phyloP scores from a whole-genome alignment of 2,329 filamentous ascomycete species.

The Furcasterigmium sp. region DNA sequence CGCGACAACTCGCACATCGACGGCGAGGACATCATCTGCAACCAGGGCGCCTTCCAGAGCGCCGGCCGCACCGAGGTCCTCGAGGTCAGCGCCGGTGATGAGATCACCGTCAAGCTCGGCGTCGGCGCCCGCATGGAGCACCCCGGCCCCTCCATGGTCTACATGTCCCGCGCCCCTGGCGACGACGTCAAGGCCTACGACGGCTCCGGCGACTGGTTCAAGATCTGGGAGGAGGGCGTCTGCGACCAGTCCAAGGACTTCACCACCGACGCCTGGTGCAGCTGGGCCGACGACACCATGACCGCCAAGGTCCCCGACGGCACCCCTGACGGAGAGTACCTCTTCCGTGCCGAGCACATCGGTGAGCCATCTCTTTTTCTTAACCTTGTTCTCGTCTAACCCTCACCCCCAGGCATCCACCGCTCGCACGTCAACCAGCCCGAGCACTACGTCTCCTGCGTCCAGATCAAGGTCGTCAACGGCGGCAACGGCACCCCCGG shows the following conservation, averaged over 20 bases:
- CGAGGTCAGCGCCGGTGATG: constrained; percentile 15
- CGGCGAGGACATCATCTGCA: constrained; percentile 18
- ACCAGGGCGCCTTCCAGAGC: constrained; percentile 18
- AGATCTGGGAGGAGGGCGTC: constrained; percentile 15
- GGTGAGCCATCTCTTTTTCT: constrained; percentile 12
- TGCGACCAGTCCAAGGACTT: constrained; percentile 20
- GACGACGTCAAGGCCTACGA: constrained; percentile 13
- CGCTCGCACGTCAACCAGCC: constrained; percentile 16
- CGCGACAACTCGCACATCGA: constrained; percentile 15
- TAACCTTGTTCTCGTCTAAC: no score
- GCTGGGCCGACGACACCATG: constrained; percentile 32
- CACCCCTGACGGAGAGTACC: constrained; percentile 36
- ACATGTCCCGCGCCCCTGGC: constrained; percentile 6
- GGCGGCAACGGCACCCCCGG: constrained; percentile 12
- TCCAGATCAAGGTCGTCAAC: constrained; percentile 13
- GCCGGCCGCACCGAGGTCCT: constrained; percentile 14
- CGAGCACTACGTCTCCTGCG: constrained; percentile 12
- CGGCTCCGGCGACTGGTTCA: constrained; percentile 19
- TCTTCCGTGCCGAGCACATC: constrained; percentile 40
- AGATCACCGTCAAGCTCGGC: constrained; percentile 14
- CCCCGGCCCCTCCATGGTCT: constrained; percentile 6
- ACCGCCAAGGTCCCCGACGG: constrained; percentile 35
- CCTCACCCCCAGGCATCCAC: constrained; percentile 14
- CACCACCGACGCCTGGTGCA: constrained; percentile 18
- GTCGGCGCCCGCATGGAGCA: constrained; percentile 13